phyloP scores from a whole-genome alignment of 176 grass and related monocot species.

The Calamus simplicifolius region DNA sequence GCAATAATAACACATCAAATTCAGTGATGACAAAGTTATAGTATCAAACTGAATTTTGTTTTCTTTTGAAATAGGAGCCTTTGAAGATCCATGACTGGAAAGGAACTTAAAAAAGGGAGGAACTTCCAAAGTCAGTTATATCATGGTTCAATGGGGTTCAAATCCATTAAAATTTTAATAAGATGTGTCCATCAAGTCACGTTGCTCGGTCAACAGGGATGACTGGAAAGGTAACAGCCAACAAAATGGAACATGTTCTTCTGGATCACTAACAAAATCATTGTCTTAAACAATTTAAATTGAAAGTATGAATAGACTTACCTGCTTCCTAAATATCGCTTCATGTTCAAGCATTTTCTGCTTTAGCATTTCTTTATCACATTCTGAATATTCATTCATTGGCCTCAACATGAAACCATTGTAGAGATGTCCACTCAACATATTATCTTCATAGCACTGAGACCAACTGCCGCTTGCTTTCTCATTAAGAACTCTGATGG shows the following conservation, averaged over 20 bases:
- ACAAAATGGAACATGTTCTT: neutral
- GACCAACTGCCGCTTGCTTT: slow-evolving; percentile 29
- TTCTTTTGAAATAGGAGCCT: too few species aligned
- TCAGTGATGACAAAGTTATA: slow-evolving; percentile 13
- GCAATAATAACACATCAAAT: neutral
- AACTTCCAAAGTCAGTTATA: too few species aligned
- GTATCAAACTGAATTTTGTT: too few species aligned
- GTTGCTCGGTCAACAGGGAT: too few species aligned
- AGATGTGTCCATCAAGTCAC: too few species aligned
- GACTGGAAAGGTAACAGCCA: too few species aligned
- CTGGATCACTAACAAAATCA: neutral
- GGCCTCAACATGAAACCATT: slow-evolving; percentile 30
- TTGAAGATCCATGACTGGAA: too few species aligned
- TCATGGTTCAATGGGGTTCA: too few species aligned
- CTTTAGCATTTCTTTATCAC: slow-evolving; percentile 73
- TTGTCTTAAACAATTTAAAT: neutral
- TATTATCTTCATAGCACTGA: slow-evolving; percentile 47
- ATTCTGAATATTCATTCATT: slow-evolving; percentile 32
- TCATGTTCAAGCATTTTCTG: slow-evolving; percentile 86
- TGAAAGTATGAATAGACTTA: slow-evolving; percentile 21
- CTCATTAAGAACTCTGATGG: slow-evolving; percentile 28
- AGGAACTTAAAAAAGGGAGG: too few species aligned
- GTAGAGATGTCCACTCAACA: slow-evolving; percentile 24
- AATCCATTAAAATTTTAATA: too few species aligned
- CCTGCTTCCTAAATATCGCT: slow-evolving; percentile 79